A percentile compares a stretch with the other conserved stretches of the same genome.
These are phyloP conservation scores for Fonsecaea nubica DNA, from an alignment of 2,329 filamentous ascomycete species.

Conservation along the genomic window DNA sequence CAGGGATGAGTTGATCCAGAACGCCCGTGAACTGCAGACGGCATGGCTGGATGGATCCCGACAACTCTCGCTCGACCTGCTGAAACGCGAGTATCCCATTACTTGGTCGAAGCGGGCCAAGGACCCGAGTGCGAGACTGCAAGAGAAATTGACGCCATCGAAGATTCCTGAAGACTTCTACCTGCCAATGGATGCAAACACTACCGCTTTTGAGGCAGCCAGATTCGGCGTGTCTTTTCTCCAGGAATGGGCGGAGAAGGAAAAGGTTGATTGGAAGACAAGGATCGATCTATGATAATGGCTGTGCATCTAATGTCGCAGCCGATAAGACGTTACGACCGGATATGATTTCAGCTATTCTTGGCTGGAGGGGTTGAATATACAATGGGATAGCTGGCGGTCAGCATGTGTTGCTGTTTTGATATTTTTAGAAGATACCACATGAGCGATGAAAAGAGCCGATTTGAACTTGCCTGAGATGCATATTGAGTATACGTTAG, in stretches of 20 bases:
- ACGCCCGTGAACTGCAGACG: conserved; percentile 50
- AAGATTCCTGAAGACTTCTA: conserved; percentile 47
- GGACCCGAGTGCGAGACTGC: conserved; percentile 48
- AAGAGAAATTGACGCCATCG: conserved; percentile 38
- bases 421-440: conserved; percentile 15
- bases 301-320: neutral
- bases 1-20: conserved; percentile 49
- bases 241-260: conserved; percentile 54
- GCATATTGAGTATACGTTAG: neutral
- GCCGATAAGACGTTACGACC: neutral
- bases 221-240: conserved; percentile 54
- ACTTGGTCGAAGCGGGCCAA: conserved; percentile 53
- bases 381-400: neutral
- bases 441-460: conserved; percentile 8
- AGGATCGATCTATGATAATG: conserved; percentile 48
- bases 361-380: neutral
- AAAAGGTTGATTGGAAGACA: conserved; percentile 54
- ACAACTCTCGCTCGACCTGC: conserved; percentile 49
- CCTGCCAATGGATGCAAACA: conserved; percentile 52
- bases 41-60: conserved; percentile 54
- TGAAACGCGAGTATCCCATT: conserved; percentile 51
- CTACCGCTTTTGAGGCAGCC: conserved; percentile 53
- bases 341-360: neutral
- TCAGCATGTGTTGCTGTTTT: conserved; percentile 7
- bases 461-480: neutral